Evolutionary conservation across 2,329 filamentous ascomycete genomes (phyloP).

Genomic region (Chalara sp.): DNA sequence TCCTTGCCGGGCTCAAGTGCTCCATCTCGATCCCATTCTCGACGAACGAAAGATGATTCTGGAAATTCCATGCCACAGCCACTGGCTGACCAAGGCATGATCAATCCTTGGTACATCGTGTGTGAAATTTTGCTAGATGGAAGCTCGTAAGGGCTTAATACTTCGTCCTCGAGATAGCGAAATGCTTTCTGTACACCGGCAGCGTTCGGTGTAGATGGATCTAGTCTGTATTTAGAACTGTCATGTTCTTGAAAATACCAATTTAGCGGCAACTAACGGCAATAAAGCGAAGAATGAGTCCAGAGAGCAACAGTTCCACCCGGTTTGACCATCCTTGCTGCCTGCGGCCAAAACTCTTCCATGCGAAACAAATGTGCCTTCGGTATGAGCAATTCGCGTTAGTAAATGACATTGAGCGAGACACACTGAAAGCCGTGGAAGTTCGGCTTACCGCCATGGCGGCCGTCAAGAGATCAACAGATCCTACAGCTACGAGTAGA

Average conservation of each 20-base stretch:
- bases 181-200: conserved; percentile 31
- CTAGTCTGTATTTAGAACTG: conserved; percentile 8
- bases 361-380: conserved; percentile 38
- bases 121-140: conserved; percentile 31
- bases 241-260: not conserved
- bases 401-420: no score
- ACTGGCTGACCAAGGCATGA: conserved; percentile 36
- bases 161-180: conserved; percentile 28
- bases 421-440: no score
- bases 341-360: conserved; percentile 36
- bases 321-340: conserved; percentile 37
- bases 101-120: conserved; percentile 33
- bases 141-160: conserved; percentile 30
- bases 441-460: conserved; percentile 9
- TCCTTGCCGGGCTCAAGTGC: conserved; percentile 16
- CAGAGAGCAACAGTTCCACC: conserved; percentile 43
- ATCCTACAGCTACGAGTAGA: conserved; percentile 8
- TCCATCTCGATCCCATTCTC: conserved; percentile 30
- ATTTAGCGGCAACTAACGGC: conserved; percentile 13
- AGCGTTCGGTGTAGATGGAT: conserved; percentile 31
- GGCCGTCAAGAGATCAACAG: conserved; percentile 23
- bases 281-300: conserved; percentile 15
- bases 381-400: no score
- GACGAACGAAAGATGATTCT: conserved; percentile 25
- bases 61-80: conserved; percentile 26